These are phyloP conservation scores for Naganishia onofrii DNA, from an alignment of 768 basidiomycete species.

Conservation along the genomic window DNA sequence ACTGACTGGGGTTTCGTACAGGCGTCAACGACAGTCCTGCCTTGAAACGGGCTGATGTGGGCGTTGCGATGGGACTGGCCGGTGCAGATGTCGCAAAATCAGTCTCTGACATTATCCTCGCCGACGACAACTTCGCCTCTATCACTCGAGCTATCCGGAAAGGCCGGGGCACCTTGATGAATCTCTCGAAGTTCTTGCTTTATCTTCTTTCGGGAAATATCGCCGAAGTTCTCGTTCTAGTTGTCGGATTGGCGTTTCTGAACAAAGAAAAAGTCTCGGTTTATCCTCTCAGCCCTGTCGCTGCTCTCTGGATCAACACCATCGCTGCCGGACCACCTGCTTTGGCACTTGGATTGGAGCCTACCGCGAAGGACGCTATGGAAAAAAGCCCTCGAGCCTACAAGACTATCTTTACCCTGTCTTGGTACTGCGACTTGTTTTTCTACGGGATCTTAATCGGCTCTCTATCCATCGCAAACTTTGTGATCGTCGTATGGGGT, in stretches of 20 bases:
- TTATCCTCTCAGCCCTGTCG: slow-evolving; percentile 62
- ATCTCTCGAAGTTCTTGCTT: slow-evolving; percentile 61
- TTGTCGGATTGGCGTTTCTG: slow-evolving; percentile 62
- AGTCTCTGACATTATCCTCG: slow-evolving; percentile 64
- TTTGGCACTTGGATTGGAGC: slow-evolving; percentile 60
- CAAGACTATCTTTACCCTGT: slow-evolving; percentile 53
- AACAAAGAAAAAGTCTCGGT: slow-evolving; percentile 57
- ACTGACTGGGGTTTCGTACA: background rate
- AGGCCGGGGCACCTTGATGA: slow-evolving; percentile 63
- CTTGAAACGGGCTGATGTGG: slow-evolving; percentile 60
- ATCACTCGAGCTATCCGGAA: slow-evolving; percentile 66
- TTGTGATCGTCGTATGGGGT: slow-evolving; percentile 53
- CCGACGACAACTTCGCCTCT: slow-evolving; percentile 66
- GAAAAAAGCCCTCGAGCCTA: slow-evolving; percentile 53
- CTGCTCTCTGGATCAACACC: slow-evolving; percentile 57
- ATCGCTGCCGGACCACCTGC: slow-evolving; percentile 60
- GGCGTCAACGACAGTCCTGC: slow-evolving; percentile 64
- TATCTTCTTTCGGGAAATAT: slow-evolving; percentile 61
- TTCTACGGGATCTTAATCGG: slow-evolving; percentile 54
- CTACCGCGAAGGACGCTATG: slow-evolving; percentile 60
- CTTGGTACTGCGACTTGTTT: slow-evolving; percentile 51
- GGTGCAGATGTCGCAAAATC: slow-evolving; percentile 64
- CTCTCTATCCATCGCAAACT: slow-evolving; percentile 49
- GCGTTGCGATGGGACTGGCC: slow-evolving; percentile 63
- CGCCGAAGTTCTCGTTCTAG: slow-evolving; percentile 60